These are phyloP conservation scores for Nosema muscidifuracis DNA, from an alignment of 371 early-diverging fungal species.

Conservation along the genomic window DNA sequence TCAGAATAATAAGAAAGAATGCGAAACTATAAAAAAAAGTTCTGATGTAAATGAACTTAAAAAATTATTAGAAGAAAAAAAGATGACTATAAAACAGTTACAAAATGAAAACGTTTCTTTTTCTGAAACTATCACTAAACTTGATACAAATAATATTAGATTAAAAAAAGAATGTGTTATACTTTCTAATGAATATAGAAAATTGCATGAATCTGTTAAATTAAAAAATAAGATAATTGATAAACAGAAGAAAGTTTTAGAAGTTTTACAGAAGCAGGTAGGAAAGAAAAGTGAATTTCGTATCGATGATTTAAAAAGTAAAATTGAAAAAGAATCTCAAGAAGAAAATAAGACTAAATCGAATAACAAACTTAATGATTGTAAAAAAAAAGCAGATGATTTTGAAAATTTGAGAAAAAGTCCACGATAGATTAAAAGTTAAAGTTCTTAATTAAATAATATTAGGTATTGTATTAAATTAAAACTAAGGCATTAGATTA, in stretches of 20 bases:
- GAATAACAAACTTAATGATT: conserved; percentile 29
- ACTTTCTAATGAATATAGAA: conserved; percentile 39
- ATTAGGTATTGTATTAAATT: too few relatives aligned
- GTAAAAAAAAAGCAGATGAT: conserved; percentile 49
- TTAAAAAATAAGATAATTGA: conserved; percentile 41
- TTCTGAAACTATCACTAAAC: conserved; percentile 32
- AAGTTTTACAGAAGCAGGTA: conserved; percentile 49
- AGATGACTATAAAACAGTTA: conserved; percentile 20
- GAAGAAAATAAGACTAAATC: conserved; percentile 17
- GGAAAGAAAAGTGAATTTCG: conserved; percentile 16
- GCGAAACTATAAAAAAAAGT: background rate
- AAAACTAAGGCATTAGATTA: too few relatives aligned
- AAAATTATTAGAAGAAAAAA: conserved; percentile 2
- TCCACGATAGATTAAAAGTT: background rate
- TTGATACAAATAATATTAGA: conserved; percentile 44
- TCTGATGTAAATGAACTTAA: background rate
- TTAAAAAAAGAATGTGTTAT: conserved; percentile 46
- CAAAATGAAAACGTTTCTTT: conserved; percentile 43
- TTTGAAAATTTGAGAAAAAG: conserved; percentile 15
- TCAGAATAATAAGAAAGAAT: background rate
- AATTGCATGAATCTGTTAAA: conserved; percentile 26
- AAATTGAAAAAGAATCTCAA: conserved; percentile 23
- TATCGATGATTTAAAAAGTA: conserved; percentile 41
- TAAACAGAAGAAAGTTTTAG: conserved; percentile 53
- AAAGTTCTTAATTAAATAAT: too few relatives aligned